These are phyloP conservation scores for Russula foetens DNA, from an alignment of 768 basidiomycete genomes.

Conservation along the genomic window DNA sequence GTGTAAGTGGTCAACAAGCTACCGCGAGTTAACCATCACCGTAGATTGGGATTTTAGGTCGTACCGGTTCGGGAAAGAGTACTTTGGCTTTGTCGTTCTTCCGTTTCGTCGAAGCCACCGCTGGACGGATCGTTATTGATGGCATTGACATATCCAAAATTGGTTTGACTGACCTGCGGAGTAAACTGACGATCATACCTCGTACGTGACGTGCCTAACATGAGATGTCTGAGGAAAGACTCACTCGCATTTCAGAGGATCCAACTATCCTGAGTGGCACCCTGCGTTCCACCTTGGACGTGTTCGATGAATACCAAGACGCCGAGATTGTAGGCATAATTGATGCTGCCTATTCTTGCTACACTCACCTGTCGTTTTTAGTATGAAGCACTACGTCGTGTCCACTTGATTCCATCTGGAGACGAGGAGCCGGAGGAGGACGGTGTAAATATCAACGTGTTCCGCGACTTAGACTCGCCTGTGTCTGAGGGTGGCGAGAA, in stretches of 20 bases:
- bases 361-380: slow-evolving; percentile 24
- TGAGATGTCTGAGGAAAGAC: background rate
- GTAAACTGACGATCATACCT: slow-evolving; percentile 67
- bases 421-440: slow-evolving; percentile 40
- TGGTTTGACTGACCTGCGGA: slow-evolving; percentile 76
- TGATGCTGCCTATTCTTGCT: background rate
- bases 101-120: slow-evolving; percentile 81
- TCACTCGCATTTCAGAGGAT: slow-evolving; percentile 49
- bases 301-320: slow-evolving; percentile 82
- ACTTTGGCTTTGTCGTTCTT: slow-evolving; percentile 81
- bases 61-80: slow-evolving; percentile 66
- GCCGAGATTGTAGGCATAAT: slow-evolving; percentile 55
- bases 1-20: slow-evolving; percentile 10
- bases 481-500: slow-evolving; percentile 86
- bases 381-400: slow-evolving; percentile 80
- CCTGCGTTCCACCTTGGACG: slow-evolving; percentile 71
- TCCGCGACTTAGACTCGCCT: slow-evolving; percentile 63
- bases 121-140: slow-evolving; percentile 69
- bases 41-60: slow-evolving; percentile 62
- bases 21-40: background rate
- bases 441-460: slow-evolving; percentile 62
- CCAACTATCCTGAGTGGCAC: slow-evolving; percentile 83
- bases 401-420: slow-evolving; percentile 62
- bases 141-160: slow-evolving; percentile 72
- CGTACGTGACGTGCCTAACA: slow-evolving; percentile 34